phyloP scores from a whole-genome alignment of 2,329 filamentous ascomycete genomes.

The Phoma sp. region DNA sequence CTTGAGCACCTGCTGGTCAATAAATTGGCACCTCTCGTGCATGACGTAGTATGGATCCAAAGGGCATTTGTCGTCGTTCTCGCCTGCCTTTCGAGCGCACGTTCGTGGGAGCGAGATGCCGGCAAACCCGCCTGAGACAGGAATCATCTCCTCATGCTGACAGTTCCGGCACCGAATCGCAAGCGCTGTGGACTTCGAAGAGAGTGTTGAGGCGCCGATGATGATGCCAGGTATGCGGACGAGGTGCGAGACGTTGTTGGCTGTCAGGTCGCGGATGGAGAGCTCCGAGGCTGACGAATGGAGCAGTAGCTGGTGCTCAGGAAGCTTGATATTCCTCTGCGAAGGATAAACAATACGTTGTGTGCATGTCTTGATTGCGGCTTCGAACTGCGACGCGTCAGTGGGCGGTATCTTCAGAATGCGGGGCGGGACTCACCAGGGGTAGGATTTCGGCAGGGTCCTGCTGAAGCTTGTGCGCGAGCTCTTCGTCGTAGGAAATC shows the following conservation, averaged over 20 bases:
- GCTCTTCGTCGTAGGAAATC: conserved; percentile 94
- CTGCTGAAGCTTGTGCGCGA: conserved; percentile 86
- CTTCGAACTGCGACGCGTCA: conserved; percentile 74
- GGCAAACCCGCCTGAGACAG: conserved; percentile 83
- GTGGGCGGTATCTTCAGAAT: background rate
- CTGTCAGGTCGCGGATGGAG: conserved; percentile 92
- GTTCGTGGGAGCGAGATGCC: conserved; percentile 82
- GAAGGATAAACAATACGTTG: conserved; percentile 91
- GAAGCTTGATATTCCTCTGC: conserved; percentile 70
- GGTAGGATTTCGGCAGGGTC: conserved; percentile 94
- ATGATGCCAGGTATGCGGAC: conserved; percentile 97
- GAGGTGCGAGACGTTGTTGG: conserved; percentile 89
- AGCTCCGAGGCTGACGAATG: conserved; percentile 91
- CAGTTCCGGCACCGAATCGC: conserved; percentile 90
- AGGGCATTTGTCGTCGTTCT: conserved; percentile 81
- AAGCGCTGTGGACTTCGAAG: conserved; percentile 89
- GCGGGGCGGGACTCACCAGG: conserved; percentile 65
- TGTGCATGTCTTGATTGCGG: conserved; percentile 87
- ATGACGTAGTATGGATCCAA: conserved; percentile 95
- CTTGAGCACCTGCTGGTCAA: conserved; percentile 98
- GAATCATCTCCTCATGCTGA: conserved; percentile 71
- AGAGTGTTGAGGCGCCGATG: conserved; percentile 95
- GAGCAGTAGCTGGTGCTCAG: conserved; percentile 91
- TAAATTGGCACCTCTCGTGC: conserved; percentile 92
- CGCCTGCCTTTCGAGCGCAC: conserved; percentile 70